Conservation (phyloP, 768 basidiomycete species). For the Phaffia australis region DNA sequence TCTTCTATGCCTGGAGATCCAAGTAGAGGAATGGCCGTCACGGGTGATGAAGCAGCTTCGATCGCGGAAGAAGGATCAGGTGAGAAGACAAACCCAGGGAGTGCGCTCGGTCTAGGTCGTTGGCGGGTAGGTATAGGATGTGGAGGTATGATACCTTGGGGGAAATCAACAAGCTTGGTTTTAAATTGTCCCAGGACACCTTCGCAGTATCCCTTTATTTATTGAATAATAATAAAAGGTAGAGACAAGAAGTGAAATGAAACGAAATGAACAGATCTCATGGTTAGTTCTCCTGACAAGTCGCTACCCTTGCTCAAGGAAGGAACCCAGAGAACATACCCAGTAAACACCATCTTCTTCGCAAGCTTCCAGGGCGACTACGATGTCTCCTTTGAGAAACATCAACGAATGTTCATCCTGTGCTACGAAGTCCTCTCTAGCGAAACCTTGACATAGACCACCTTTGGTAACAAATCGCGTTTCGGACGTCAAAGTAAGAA, state of each 20-base stretch:
- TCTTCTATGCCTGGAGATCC: neutral
- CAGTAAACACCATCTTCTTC: neutral
- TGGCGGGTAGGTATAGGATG: neutral
- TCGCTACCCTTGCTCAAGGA: too few species aligned
- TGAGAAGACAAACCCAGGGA: neutral
- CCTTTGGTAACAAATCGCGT: neutral
- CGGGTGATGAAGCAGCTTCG: neutral
- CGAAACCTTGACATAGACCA: constrained; percentile 7
- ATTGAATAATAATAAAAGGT: neutral
- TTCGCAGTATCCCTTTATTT: constrained; percentile 21
- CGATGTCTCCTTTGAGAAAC: constrained; percentile 23
- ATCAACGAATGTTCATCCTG: constrained; percentile 5
- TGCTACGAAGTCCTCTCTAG: neutral
- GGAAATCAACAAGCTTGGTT: constrained; percentile 14
- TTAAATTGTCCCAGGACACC: constrained; percentile 21
- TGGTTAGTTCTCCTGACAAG: neutral
- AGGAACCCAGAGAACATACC: neutral
- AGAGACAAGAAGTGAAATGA: neutral
- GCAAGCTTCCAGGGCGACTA: constrained; percentile 6
- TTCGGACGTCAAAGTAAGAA: too few species aligned
- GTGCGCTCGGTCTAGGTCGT: neutral
- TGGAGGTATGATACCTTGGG: neutral
- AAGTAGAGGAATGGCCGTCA: neutral
- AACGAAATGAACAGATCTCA: constrained; percentile 7
- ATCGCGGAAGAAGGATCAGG: neutral